Evolutionary conservation across 202 grass and related monocot species (phyloP).

Genomic region (Hordeum pubiflorum): DNA sequence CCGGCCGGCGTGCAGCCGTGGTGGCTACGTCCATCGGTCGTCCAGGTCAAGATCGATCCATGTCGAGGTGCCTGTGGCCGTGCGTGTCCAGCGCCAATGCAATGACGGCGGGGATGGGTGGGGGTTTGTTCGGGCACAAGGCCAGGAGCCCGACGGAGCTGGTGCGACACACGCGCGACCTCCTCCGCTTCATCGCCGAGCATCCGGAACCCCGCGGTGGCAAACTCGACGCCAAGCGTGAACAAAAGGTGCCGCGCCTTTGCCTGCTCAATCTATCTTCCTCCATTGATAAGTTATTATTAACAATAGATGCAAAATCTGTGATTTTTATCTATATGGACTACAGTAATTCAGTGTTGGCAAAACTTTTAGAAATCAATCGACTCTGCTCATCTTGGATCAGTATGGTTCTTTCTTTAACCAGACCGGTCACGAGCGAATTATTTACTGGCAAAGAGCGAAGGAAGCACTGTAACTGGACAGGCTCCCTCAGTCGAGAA

Average conservation of each 20-base stretch:
- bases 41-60: neutral
- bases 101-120: neutral
- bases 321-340: no score
- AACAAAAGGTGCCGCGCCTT: constrained; percentile 28
- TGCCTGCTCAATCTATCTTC: neutral
- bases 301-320: no score
- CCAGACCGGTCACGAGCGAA: no score
- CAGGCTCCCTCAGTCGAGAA: no score
- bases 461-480: no score
- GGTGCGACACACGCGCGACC: constrained; percentile 23
- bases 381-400: no score
- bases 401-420: no score
- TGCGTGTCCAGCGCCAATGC: neutral
- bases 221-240: constrained; percentile 31
- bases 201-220: neutral
- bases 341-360: no score
- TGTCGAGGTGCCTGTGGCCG: constrained; percentile 31
- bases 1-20: no score
- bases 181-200: constrained; percentile 28
- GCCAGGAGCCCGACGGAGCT: constrained; percentile 25
- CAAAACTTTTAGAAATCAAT: no score
- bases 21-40: neutral
- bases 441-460: no score
- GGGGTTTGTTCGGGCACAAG: constrained; percentile 39
- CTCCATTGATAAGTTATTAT: no score